Conservation (phyloP, 768 basidiomycete genomes). For the Tremella fuciformis region DNA sequence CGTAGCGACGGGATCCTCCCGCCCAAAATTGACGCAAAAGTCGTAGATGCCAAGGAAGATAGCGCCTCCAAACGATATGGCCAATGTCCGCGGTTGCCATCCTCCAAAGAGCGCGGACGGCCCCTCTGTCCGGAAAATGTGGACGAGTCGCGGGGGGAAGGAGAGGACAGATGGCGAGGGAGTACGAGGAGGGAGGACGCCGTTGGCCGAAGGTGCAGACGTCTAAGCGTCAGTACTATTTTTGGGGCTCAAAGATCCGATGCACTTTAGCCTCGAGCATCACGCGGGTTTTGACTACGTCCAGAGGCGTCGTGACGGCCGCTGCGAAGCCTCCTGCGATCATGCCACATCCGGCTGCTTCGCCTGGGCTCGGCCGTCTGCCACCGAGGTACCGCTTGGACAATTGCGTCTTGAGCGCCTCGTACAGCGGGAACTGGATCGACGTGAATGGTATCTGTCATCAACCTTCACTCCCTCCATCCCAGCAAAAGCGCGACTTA, state of each 20-base stretch:
- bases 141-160: slow-evolving; percentile 59
- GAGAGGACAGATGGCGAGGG: slow-evolving; percentile 56
- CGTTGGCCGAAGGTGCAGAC: slow-evolving; percentile 1
- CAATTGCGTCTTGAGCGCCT: slow-evolving; percentile 70
- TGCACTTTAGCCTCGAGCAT: slow-evolving; percentile 87
- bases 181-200: slow-evolving; percentile 4
- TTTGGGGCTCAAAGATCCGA: slow-evolving; percentile 1
- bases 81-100: slow-evolving; percentile 82
- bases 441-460: slow-evolving; percentile 90
- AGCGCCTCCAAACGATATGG: slow-evolving; percentile 95
- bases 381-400: slow-evolving; percentile 58
- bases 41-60: slow-evolving; percentile 98
- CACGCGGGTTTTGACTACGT: slow-evolving; percentile 93
- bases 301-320: slow-evolving; percentile 85
- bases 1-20: background rate
- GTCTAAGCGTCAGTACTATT: background rate
- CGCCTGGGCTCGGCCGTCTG: slow-evolving; percentile 56
- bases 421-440: slow-evolving; percentile 93
- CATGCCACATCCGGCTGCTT: slow-evolving; percentile 77
- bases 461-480: background rate
- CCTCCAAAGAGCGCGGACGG: slow-evolving; percentile 74
- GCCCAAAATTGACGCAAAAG: slow-evolving; percentile 32
- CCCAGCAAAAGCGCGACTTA: slow-evolving; percentile 37
- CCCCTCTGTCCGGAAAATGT: slow-evolving; percentile 74
- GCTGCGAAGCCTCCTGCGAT: slow-evolving; percentile 88